A percentile compares a stretch with the other conserved stretches of the same genome.
Evolutionary conservation across 2,329 filamentous ascomycete genomes (phyloP).

Genomic region (Colletotrichum caudatum): DNA sequence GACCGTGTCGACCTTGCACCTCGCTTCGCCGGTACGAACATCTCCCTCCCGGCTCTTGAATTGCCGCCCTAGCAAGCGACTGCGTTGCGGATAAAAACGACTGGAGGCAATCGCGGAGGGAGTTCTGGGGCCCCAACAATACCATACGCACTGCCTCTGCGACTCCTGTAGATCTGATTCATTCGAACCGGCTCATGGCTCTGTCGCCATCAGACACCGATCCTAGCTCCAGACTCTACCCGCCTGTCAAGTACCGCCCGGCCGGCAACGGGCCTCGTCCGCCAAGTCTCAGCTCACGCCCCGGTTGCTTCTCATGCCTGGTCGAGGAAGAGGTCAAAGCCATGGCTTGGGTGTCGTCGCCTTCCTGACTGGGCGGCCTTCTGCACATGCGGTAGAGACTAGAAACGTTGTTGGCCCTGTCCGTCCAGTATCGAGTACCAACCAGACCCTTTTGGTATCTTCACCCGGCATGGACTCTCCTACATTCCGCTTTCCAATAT

Average conservation of each 20-base stretch:
- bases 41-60: neutral
- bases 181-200: conserved; percentile 6
- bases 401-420: neutral
- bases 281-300: conserved; percentile 10
- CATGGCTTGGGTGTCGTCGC: neutral
- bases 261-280: neutral
- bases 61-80: neutral
- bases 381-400: neutral
- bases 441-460: conserved; percentile 5
- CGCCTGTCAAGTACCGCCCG: neutral
- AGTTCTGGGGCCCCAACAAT: neutral
- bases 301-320: conserved; percentile 10
- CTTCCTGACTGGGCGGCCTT: neutral
- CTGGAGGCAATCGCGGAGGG: neutral
- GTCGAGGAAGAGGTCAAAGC: conserved; percentile 24
- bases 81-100: neutral
- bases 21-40: conserved; percentile 4
- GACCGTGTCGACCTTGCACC: conserved; percentile 10
- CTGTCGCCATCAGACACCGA: conserved; percentile 1
- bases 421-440: neutral
- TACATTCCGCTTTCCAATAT: conserved; percentile 19
- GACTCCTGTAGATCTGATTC: conserved; percentile 18
- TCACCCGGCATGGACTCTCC: conserved; percentile 25
- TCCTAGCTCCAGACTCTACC: conserved; percentile 11
- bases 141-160: neutral